A percentile compares a stretch with the other conserved stretches of the same genome.
These are phyloP conservation scores for Xylariales sp. DNA, from an alignment of 2,329 filamentous ascomycete genomes.

Conservation along the genomic window DNA sequence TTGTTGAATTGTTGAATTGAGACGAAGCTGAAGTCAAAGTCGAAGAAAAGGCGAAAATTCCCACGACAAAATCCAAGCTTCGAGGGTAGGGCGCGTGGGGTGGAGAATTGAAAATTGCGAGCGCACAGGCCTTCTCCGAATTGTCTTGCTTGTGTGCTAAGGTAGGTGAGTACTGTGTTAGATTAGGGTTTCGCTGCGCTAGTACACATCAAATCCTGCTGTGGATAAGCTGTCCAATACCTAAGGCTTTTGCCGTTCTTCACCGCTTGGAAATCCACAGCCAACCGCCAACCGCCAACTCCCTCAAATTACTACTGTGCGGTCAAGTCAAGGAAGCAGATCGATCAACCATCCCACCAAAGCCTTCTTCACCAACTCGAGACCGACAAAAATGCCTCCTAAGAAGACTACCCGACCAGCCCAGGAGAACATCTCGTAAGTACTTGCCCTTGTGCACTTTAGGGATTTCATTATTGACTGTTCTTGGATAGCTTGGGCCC, in stretches of 20 bases:
- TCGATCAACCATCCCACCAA: no score
- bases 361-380: no score
- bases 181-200: slow-evolving; percentile 5
- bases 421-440: slow-evolving; percentile 99
- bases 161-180: no score
- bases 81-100: no score
- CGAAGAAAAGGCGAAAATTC: slow-evolving; percentile 7
- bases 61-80: no score
- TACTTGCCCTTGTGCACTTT: no score
- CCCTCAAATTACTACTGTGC: neutral
- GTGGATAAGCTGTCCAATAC: neutral
- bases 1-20: neutral
- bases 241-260: slow-evolving; percentile 1
- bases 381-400: slow-evolving; percentile 89
- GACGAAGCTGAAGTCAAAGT: slow-evolving; percentile 2
- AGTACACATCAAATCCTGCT: no score
- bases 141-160: neutral
- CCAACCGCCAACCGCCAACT: neutral
- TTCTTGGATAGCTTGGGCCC: no score
- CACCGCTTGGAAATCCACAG: slow-evolving; percentile 9
- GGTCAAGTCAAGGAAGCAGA: no score
- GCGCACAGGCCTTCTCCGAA: no score
- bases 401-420: slow-evolving; percentile 81
- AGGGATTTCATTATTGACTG: no score
- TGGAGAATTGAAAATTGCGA: no score